Percentiles rank a stretch among this genome's conserved stretches.
Conservation (phyloP, 106 monocot species). For the Apostasia ramifera region DNA sequence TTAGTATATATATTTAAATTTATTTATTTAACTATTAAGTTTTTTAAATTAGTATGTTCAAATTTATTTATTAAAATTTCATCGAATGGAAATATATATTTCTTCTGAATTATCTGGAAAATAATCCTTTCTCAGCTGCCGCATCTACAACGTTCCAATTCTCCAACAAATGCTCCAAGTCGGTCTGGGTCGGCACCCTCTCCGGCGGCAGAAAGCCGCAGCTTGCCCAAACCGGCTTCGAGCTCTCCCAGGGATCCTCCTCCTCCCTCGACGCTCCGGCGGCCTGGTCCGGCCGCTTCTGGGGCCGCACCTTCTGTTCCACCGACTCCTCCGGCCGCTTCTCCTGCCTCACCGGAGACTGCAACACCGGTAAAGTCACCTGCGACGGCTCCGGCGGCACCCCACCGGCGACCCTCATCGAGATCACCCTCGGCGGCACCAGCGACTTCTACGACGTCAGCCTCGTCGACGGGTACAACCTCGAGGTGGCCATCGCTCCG, state of each 20-base stretch:
- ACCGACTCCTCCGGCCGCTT: neutral
- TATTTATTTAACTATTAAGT: no score
- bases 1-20: no score
- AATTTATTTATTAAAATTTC: no score
- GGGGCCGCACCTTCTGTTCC: conserved; percentile 9
- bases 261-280: conserved; percentile 15
- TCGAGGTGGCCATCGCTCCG: conserved; percentile 6
- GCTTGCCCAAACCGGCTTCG: conserved; percentile 39
- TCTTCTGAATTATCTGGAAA: no score
- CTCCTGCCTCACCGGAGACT: conserved; percentile 13
- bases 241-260: conserved; percentile 13
- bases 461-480: conserved; percentile 19
- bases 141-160: conserved; percentile 23
- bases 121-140: no score
- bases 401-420: conserved; percentile 6
- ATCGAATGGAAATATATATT: no score
- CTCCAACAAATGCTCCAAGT: conserved; percentile 34
- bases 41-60: no score
- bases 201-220: conserved; percentile 13
- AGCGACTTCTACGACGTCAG: conserved; percentile 16
- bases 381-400: neutral
- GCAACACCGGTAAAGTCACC: neutral
- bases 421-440: conserved; percentile 3
- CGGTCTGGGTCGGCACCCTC: conserved; percentile 44
- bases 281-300: conserved; percentile 12